Evolutionary conservation across 192 early-diverging fungal species (phyloP).

Genomic region (Backusella australiensis): DNA sequence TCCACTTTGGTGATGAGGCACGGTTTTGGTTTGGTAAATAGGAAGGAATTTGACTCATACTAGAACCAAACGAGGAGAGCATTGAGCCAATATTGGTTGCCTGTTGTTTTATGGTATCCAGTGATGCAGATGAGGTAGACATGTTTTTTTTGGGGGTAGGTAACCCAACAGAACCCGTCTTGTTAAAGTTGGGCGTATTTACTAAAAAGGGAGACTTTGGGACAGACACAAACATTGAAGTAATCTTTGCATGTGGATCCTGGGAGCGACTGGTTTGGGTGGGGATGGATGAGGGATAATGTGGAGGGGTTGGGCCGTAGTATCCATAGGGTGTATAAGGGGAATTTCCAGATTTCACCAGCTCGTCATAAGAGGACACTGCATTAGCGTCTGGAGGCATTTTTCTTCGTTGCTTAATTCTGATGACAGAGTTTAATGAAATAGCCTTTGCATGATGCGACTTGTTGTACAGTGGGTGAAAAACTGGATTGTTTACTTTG

Average conservation of each 20-base stretch:
- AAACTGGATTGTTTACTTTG: conserved; percentile 33
- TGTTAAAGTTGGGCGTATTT: not conserved
- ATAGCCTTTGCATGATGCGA: not conserved
- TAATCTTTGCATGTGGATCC: conserved; percentile 24
- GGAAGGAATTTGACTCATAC: conserved; percentile 13
- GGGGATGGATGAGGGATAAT: not conserved
- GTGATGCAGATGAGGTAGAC: not conserved
- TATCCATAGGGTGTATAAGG: not conserved
- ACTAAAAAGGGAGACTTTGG: conserved; percentile 16
- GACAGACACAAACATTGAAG: conserved; percentile 26
- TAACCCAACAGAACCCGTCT: not conserved
- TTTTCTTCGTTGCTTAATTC: conserved; percentile 41
- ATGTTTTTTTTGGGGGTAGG: not conserved
- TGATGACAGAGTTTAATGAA: conserved; percentile 23
- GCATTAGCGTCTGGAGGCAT: conserved; percentile 18
- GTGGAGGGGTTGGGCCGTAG: conserved; percentile 1
- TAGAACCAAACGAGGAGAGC: conserved; percentile 24
- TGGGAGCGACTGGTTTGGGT: not conserved
- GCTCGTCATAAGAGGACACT: not conserved
- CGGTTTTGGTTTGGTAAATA: not conserved
- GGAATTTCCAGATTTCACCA: not conserved
- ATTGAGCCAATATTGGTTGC: conserved; percentile 28
- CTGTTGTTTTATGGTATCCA: conserved; percentile 17
- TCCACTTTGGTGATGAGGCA: conserved; percentile 15
- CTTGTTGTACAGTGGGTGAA: conserved; percentile 19